These are phyloP conservation scores for Cucurbita maxima DNA, from an alignment of 306 rosid species.

Conservation along the genomic window DNA sequence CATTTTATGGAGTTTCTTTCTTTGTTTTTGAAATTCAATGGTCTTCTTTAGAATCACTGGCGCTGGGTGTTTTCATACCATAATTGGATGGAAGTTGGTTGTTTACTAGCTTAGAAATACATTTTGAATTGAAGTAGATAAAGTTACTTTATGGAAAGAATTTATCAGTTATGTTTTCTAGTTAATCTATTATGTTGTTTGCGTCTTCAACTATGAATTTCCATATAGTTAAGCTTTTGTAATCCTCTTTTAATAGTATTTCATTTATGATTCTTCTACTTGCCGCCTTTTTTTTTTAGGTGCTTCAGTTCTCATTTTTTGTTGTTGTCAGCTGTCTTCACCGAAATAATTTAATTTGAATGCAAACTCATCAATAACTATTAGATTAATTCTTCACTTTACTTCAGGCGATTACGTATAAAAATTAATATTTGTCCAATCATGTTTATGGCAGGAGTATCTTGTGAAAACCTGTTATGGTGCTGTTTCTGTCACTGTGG, in stretches of 20 bases:
- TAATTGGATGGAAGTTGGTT: background rate
- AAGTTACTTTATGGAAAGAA: background rate
- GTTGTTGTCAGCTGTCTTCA: too few relatives aligned
- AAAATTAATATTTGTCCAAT: background rate
- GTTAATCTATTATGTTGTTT: background rate
- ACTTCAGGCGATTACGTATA: background rate
- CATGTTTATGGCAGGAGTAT: slow-evolving; percentile 57
- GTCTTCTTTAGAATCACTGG: background rate
- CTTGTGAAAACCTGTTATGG: slow-evolving; percentile 58
- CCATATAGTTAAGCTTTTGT: background rate
- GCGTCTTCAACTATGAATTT: background rate
- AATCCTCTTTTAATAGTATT: background rate
- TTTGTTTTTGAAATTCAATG: background rate
- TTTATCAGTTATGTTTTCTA: too few relatives aligned
- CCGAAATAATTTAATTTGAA: too few relatives aligned
- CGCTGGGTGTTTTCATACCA: background rate
- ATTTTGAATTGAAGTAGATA: background rate
- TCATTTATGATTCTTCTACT: background rate
- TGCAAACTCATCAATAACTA: too few relatives aligned
- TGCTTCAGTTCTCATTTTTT: background rate
- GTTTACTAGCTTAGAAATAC: background rate
- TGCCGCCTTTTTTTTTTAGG: background rate
- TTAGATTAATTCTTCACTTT: background rate
- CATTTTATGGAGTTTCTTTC: background rate
- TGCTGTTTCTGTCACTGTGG: slow-evolving; percentile 56